Evolutionary conservation across 2,329 filamentous ascomycete genomes (phyloP).

Genomic region (Aspergillus phoenicis): DNA sequence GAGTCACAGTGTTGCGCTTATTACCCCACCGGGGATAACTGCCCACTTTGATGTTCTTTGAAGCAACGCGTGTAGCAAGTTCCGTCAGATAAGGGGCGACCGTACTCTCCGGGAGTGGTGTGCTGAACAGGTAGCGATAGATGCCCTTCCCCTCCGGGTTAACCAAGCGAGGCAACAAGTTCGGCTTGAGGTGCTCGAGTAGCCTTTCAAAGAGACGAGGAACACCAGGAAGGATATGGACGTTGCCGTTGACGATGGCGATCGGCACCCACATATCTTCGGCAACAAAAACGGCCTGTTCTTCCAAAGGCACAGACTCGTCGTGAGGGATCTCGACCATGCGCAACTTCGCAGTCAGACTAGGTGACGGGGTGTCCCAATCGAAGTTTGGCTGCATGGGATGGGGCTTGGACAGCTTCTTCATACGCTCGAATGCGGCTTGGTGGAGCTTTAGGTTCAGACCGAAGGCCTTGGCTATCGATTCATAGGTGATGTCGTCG

Average conservation of each 20-base stretch:
- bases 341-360: conserved; percentile 76
- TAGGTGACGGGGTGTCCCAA: conserved; percentile 81
- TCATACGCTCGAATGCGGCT: conserved; percentile 79
- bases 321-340: conserved; percentile 90
- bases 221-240: conserved; percentile 90
- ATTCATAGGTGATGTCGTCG: conserved; percentile 96
- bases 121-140: conserved; percentile 78
- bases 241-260: conserved; percentile 83
- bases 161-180: conserved; percentile 68
- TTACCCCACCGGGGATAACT: conserved; percentile 94
- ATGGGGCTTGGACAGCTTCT: conserved; percentile 72
- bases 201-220: conserved; percentile 80
- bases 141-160: conserved; percentile 83
- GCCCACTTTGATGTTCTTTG: conserved; percentile 84
- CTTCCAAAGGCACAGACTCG: conserved; percentile 61
- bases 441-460: conserved; percentile 77
- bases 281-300: conserved; percentile 76
- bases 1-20: conserved; percentile 82
- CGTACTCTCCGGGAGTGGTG: conserved; percentile 81
- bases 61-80: conserved; percentile 71
- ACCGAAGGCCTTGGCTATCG: conserved; percentile 85
- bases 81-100: conserved; percentile 82
- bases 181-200: conserved; percentile 73
- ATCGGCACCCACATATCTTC: conserved; percentile 92
- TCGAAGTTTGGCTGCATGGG: conserved; percentile 73